phyloP scores from a whole-genome alignment of 2,329 filamentous ascomycete genomes.

The Botrytis byssoidea region DNA sequence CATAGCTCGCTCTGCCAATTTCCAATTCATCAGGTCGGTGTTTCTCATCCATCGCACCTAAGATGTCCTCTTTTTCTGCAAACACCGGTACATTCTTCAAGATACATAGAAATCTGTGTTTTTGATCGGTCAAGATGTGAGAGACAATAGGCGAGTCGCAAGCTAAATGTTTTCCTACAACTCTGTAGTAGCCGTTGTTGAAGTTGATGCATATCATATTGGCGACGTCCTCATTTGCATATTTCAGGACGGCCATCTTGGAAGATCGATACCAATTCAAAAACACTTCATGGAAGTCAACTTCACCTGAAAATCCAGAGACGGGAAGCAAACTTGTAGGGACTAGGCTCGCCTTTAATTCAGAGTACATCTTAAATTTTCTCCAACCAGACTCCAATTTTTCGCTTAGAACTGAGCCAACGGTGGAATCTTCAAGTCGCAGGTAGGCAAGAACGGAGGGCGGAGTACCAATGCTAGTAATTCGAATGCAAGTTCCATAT shows the following conservation, averaged over 20 bases:
- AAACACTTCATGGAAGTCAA: not conserved
- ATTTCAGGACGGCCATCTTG: not conserved
- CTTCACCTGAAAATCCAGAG: not conserved
- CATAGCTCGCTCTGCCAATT: not conserved
- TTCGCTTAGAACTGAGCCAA: not conserved
- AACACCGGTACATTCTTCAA: not conserved
- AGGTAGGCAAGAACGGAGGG: not conserved
- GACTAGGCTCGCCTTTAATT: not conserved
- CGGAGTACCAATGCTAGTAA: not conserved
- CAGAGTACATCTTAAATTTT: not conserved
- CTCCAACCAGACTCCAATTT: not conserved
- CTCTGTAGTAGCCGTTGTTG: not conserved
- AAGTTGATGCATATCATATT: not conserved
- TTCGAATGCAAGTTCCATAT: slow-evolving; percentile 23
- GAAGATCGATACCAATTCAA: slow-evolving; percentile 2
- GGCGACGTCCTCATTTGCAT: not conserved
- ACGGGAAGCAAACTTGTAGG: not conserved
- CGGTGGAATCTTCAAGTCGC: not conserved
- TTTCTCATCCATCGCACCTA: not conserved
- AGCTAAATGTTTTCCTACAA: not conserved
- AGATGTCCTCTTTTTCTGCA: not conserved
- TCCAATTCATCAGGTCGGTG: not conserved
- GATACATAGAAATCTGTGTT: not conserved
- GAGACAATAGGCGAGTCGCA: not conserved
- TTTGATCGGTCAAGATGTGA: not conserved